A percentile compares a stretch with the other conserved stretches of the same genome.
phyloP scores from a whole-genome alignment of 805 yeast genomes.

The Pichia cephalocereana region DNA sequence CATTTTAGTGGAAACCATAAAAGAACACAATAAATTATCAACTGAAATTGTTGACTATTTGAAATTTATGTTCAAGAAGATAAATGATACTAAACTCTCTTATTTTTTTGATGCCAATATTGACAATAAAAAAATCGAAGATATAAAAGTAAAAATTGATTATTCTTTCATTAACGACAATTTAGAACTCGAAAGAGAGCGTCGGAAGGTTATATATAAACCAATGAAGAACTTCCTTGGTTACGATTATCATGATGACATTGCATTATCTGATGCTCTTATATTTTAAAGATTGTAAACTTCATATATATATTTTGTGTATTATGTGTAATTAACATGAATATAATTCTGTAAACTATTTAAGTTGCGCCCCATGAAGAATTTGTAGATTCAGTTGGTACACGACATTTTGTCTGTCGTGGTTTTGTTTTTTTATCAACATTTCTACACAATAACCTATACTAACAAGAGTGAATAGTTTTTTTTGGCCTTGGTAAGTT shows the following conservation, averaged over 20 bases:
- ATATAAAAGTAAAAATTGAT: constrained; percentile 8
- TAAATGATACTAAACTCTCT: constrained; percentile 11
- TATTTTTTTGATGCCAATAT: constrained; percentile 3
- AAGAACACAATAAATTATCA: constrained; percentile 6
- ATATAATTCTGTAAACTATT: no score
- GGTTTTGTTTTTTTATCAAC: no score
- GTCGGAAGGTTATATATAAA: constrained; percentile 8
- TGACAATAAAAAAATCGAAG: background rate
- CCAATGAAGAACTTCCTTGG: constrained; percentile 7
- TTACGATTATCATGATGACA: constrained; percentile 11
- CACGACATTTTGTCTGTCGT: no score
- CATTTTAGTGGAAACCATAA: constrained; percentile 9
- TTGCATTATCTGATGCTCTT: constrained; percentile 16
- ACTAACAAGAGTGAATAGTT: no score
- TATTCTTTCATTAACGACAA: constrained; percentile 9
- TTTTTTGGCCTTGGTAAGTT: no score
- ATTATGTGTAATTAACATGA: no score
- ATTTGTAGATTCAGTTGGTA: no score
- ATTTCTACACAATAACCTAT: no score
- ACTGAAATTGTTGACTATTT: constrained; percentile 3
- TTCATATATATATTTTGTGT: no score
- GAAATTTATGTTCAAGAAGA: constrained; percentile 1
- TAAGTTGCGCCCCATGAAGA: no score
- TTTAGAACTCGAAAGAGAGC: constrained; percentile 8
- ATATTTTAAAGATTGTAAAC: background rate